Percentiles rank a stretch among this genome's conserved stretches.
Evolutionary conservation across 352 stramenopile species (phyloP).

Genomic region (Phytopythium sindhum): DNA sequence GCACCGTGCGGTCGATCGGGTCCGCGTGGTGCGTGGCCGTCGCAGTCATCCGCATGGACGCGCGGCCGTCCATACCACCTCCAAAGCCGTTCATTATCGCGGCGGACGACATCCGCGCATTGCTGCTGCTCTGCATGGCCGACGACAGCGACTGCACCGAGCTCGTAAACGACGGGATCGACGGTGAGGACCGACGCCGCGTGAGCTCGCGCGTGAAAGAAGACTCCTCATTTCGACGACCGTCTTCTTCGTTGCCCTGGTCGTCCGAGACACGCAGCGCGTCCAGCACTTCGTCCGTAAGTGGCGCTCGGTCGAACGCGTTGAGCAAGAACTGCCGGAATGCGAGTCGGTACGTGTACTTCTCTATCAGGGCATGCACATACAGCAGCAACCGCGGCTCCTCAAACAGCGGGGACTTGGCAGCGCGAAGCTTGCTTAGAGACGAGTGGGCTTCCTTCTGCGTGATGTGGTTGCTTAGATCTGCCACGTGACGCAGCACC

Average conservation of each 20-base stretch:
- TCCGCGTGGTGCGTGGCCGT: conserved; percentile 32
- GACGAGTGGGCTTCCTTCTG: conserved; percentile 86
- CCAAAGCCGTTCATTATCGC: conserved; percentile 17
- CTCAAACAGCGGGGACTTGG: conserved; percentile 78
- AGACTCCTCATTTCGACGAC: conserved; percentile 6
- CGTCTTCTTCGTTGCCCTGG: conserved; percentile 9
- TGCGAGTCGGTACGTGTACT: conserved; percentile 84
- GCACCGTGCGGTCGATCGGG: conserved; percentile 63
- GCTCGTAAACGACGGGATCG: conserved; percentile 83
- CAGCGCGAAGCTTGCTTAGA: conserved; percentile 74
- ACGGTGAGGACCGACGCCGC: conserved; percentile 76
- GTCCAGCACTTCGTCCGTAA: conserved; percentile 81
- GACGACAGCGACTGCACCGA: conserved; percentile 81
- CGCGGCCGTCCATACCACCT: conserved; percentile 29
- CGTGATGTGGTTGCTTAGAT: conserved; percentile 88
- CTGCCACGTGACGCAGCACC: conserved; percentile 69
- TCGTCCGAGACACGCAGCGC: conserved; percentile 46
- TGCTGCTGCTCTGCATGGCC: conserved; percentile 63
- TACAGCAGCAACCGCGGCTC: conserved; percentile 80
- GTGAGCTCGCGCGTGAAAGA: conserved; percentile 36
- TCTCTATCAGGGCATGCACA: conserved; percentile 77
- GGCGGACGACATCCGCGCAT: conserved; percentile 45
- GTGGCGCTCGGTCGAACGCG: conserved; percentile 64
- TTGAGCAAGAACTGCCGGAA: conserved; percentile 86
- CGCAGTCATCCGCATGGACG: conserved; percentile 56